Base-by-base conservation (phyloP, 2,329 filamentous ascomycete species). In the Delphinella strobiligena region DNA sequence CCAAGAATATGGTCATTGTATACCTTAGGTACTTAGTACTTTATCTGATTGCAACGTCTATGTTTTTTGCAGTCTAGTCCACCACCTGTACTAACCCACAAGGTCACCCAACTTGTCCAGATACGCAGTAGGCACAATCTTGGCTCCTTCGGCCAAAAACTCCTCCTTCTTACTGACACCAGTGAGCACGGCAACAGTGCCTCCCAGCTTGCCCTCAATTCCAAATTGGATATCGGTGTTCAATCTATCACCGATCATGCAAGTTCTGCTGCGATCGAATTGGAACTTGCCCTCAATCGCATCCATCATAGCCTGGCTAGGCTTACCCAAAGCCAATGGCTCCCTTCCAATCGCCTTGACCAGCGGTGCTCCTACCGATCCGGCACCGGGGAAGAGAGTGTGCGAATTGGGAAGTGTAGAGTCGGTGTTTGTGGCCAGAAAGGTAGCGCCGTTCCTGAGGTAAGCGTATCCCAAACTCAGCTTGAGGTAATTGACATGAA, bases 291-390 rank as follows among this genome's bases (percentile, higher is more conserved):
- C 89, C 67, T 96, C 89, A 42, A 98, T 82, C 3, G 91, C 87
- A 60, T 96, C 89, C 89, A 98, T 94, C 91, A 98, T 98, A 3
- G 89, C 89, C 66, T 94, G 87, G 58, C 86, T 94, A 3, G 91
- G 91, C 66, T 98, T 98, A 1, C 91, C 91, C 31, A 96, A 66
- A 3, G 84, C 78, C 22, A 86, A 62, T 1, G 91, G 89, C 52
- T 82, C 70, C 56, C 75, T 63, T 3, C 71, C 71, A 14, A 63
- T 64, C 3, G 66, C 64, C 47, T 82, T 81, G 39, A 80, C 69
- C 44, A 98, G 63, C 2, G 87, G 85, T 18, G 84, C 77, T 36
- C 80, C 79, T 47, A 85, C 80, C 2, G 84, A 81, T 1, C 91
- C 91, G 1, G 91, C 91, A 5, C 91, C 91, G 1, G 91, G 87